Conservation (phyloP, 129 eudicot genomes). For the Chrysanthemum makinoi region DNA sequence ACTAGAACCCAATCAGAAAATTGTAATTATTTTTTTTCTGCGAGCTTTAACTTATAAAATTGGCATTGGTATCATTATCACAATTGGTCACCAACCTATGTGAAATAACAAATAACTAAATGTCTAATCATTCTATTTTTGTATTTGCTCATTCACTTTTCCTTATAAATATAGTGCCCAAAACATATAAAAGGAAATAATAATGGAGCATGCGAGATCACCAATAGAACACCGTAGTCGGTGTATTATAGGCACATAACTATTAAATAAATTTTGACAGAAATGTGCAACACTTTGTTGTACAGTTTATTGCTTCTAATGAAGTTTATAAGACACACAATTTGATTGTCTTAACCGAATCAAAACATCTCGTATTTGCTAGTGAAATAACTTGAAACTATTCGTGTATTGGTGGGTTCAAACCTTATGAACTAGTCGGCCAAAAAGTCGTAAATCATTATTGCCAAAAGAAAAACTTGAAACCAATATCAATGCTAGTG, state of each 20-base stretch:
- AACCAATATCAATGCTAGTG: not conserved
- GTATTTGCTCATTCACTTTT: not conserved
- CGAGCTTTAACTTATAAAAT: constrained; percentile 1
- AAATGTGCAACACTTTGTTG: too few species aligned
- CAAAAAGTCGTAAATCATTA: too few species aligned
- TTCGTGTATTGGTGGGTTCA: too few species aligned
- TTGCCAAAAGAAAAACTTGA: not conserved
- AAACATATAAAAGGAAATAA: constrained; percentile 17
- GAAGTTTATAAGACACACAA: too few species aligned
- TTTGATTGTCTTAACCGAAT: too few species aligned
- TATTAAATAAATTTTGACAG: too few species aligned
- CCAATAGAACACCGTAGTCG: not conserved
- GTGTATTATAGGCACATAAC: too few species aligned
- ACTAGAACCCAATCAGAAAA: not conserved
- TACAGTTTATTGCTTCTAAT: too few species aligned
- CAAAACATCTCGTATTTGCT: too few species aligned
- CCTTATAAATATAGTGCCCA: constrained; percentile 2
- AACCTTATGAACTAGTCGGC: too few species aligned
- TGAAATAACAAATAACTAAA: constrained; percentile 18
- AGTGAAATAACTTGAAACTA: too few species aligned
- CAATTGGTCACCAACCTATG: constrained; percentile 27
- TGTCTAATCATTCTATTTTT: constrained; percentile 23
- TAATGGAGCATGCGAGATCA: constrained; percentile 27
- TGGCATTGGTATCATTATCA: constrained; percentile 18
- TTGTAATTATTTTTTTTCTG: not conserved